These are phyloP conservation scores for Solanum corneliomulleri DNA, from an alignment of 257 asterid genomes.

Conservation along the genomic window DNA sequence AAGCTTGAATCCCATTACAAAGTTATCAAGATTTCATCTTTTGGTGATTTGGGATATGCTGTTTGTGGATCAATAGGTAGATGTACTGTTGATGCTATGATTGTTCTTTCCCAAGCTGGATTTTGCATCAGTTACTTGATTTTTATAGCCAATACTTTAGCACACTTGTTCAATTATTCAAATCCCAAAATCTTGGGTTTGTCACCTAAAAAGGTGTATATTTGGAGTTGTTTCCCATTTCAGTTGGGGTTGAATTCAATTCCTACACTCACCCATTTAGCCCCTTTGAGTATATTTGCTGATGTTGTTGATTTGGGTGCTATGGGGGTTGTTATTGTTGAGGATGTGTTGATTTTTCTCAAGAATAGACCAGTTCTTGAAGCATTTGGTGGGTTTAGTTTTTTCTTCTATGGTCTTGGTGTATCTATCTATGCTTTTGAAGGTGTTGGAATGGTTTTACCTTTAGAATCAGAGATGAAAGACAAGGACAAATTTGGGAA, in stretches of 20 bases:
- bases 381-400: neutral
- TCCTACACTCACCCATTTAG: neutral
- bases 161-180: neutral
- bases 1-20: neutral
- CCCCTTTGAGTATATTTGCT: constrained; percentile 2
- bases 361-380: neutral
- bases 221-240: neutral
- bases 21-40: neutral
- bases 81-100: neutral
- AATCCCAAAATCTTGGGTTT: neutral
- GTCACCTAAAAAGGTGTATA: neutral
- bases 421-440: constrained; percentile 3
- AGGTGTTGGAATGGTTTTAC: constrained; percentile 5
- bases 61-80: neutral
- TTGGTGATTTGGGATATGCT: constrained; percentile 2
- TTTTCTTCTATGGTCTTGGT: neutral
- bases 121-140: neutral
- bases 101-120: neutral
- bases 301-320: constrained; percentile 4
- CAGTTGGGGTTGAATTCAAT: neutral
- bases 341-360: neutral
- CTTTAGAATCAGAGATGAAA: constrained; percentile 1
- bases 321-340: neutral
- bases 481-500: constrained; percentile 1
- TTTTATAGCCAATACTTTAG: neutral